These are phyloP conservation scores for Suhomyces kunorum DNA, from an alignment of 1,139 yeast species.

Conservation along the genomic window DNA sequence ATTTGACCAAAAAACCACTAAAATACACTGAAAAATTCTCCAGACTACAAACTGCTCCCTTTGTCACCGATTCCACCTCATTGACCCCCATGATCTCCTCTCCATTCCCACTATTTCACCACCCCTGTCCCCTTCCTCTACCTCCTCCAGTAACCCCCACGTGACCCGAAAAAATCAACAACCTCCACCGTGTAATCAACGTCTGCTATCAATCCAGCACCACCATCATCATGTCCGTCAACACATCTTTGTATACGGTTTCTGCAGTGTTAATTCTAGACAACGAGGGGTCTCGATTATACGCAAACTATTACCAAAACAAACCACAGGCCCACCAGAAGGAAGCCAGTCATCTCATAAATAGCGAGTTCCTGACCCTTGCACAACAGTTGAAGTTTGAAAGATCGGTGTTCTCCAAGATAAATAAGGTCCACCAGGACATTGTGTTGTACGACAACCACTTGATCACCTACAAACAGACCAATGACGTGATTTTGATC, in stretches of 20 bases:
- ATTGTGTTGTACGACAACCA: slow-evolving; percentile 77
- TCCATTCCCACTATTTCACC: neutral
- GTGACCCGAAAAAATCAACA: slow-evolving; percentile 9
- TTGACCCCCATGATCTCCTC: neutral
- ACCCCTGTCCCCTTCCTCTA: neutral
- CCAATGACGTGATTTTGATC: slow-evolving; percentile 72
- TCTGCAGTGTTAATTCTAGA: slow-evolving; percentile 80
- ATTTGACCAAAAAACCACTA: too few species aligned
- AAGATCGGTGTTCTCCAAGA: slow-evolving; percentile 65
- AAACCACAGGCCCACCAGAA: slow-evolving; percentile 24
- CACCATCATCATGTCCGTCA: slow-evolving; percentile 44
- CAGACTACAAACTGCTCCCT: neutral
- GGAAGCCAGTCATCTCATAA: slow-evolving; percentile 10
- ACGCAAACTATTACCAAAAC: slow-evolving; percentile 76
- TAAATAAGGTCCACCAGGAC: slow-evolving; percentile 79
- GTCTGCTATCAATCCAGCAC: neutral
- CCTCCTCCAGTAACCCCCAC: neutral
- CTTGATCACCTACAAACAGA: slow-evolving; percentile 80
- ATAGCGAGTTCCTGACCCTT: slow-evolving; percentile 31
- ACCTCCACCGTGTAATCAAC: slow-evolving; percentile 13
- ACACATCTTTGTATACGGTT: slow-evolving; percentile 74
- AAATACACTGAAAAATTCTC: neutral
- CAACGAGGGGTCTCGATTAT: slow-evolving; percentile 75
- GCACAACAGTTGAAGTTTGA: slow-evolving; percentile 80
- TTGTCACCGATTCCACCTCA: neutral